Percentiles rank a stretch among this genome's conserved stretches.
These are phyloP conservation scores for Kockiozyma suomiensis DNA, from an alignment of 805 yeast species.

Conservation along the genomic window DNA sequence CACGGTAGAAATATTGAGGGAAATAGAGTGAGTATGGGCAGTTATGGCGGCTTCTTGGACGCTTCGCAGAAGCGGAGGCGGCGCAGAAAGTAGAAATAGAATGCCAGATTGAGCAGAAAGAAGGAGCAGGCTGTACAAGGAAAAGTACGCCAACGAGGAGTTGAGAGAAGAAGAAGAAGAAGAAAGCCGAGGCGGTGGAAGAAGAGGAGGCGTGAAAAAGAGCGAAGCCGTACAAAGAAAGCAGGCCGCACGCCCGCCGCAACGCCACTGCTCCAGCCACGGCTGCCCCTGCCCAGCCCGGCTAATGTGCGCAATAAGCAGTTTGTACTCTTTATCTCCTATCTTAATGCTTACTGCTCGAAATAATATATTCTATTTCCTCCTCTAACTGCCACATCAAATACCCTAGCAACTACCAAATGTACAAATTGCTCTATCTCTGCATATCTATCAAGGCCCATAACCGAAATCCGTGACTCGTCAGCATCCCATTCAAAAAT, in stretches of 20 bases:
- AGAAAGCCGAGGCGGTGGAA: too few relatives aligned
- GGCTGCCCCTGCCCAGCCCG: neutral
- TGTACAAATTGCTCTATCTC: neutral
- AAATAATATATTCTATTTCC: neutral
- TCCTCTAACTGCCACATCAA: neutral
- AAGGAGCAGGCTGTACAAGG: slow-evolving; percentile 13
- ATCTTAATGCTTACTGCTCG: too few relatives aligned
- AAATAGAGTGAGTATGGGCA: slow-evolving; percentile 1
- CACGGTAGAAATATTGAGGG: too few relatives aligned
- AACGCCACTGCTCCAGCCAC: neutral
- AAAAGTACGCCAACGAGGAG: slow-evolving; percentile 17
- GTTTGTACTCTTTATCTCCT: too few relatives aligned
- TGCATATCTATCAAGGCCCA: slow-evolving; percentile 3
- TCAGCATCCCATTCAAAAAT: slow-evolving; percentile 1
- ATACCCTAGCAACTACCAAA: neutral
- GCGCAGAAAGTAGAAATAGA: slow-evolving; percentile 12
- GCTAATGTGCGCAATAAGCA: neutral
- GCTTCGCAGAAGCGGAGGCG: slow-evolving; percentile 37
- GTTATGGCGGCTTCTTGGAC: slow-evolving; percentile 40
- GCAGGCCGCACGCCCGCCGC: neutral
- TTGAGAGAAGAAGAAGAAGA: neutral
- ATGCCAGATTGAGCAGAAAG: slow-evolving; percentile 35
- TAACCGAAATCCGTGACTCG: slow-evolving; percentile 1
- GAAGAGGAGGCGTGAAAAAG: neutral
- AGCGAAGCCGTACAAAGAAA: neutral